Conservation (phyloP, 805 yeast genomes). For the Candida namnaoensis region DNA sequence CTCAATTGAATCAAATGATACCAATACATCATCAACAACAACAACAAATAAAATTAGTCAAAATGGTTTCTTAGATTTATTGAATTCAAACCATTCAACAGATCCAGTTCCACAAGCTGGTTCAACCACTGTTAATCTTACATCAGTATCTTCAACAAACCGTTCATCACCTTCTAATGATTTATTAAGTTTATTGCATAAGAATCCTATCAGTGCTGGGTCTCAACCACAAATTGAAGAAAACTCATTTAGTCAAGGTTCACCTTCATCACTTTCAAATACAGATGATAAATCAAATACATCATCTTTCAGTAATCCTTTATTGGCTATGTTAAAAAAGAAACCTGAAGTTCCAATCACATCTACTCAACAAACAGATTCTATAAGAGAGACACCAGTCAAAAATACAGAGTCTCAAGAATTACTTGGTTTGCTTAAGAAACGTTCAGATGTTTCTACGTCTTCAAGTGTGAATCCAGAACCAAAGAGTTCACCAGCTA, state of each 20-base stretch:
- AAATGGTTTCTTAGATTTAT: too few species aligned
- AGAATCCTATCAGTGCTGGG: background rate
- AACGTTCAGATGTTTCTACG: background rate
- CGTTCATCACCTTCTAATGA: constrained; percentile 1
- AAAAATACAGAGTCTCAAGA: constrained; percentile 1
- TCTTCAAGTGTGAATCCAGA: constrained; percentile 3
- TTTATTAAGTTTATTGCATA: constrained; percentile 2
- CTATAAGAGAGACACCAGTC: background rate
- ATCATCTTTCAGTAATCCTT: background rate
- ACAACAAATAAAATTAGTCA: too few species aligned
- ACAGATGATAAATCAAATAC: too few species aligned
- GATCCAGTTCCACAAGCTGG: too few species aligned
- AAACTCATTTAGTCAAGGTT: too few species aligned
- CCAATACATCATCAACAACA: too few species aligned
- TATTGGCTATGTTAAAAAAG: constrained; percentile 2
- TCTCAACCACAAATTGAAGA: background rate
- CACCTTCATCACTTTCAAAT: too few species aligned
- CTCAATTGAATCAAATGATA: too few species aligned
- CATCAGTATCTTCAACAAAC: background rate
- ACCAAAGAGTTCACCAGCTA: constrained; percentile 8
- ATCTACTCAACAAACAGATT: background rate
- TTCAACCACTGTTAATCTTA: too few species aligned
- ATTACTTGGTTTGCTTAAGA: constrained; percentile 3
- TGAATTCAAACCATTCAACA: too few species aligned
- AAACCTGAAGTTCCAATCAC: background rate